phyloP scores from a whole-genome alignment of 257 asterid species.

The Anisodus tanguticus region DNA sequence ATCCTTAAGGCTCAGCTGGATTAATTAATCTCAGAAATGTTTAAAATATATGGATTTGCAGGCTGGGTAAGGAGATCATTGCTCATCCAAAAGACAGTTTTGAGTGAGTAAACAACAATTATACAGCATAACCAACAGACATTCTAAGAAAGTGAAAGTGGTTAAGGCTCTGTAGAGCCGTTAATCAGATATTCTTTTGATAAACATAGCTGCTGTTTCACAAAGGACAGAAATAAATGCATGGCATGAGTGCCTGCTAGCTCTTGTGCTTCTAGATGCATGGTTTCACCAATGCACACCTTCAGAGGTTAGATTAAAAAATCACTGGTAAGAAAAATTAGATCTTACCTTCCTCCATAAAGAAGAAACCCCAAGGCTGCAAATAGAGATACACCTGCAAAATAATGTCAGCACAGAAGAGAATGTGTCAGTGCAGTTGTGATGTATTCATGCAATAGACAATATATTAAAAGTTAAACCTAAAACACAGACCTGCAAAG shows the following conservation, averaged over 20 bases:
- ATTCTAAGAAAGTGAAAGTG: not conserved
- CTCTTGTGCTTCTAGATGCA: not conserved
- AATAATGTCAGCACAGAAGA: conserved; percentile 38
- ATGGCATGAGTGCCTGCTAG: not conserved
- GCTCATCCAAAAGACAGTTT: not conserved
- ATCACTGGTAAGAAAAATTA: conserved; percentile 19
- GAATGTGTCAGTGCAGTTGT: conserved; percentile 19
- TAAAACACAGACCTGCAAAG: conserved; percentile 77
- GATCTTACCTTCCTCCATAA: conserved; percentile 93
- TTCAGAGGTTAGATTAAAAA: not conserved
- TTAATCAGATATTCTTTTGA: not conserved
- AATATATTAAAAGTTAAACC: conserved; percentile 25
- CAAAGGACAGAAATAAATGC: conserved; percentile 12
- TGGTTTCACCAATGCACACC: conserved; percentile 4
- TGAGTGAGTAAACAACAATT: conserved; percentile 2
- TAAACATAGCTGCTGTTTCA: not conserved
- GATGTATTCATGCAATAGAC: not conserved
- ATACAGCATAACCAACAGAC: conserved; percentile 10
- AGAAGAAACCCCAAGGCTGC: conserved; percentile 96
- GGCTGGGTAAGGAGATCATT: not conserved
- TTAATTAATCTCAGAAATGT: conserved; percentile 15
- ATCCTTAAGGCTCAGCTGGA: not conserved
- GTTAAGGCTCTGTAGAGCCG: not conserved
- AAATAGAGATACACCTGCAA: conserved; percentile 82
- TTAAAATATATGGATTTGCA: conserved; percentile 8